phyloP scores from a whole-genome alignment of 306 rosid genomes.

The Begonia peltatifolia region DNA sequence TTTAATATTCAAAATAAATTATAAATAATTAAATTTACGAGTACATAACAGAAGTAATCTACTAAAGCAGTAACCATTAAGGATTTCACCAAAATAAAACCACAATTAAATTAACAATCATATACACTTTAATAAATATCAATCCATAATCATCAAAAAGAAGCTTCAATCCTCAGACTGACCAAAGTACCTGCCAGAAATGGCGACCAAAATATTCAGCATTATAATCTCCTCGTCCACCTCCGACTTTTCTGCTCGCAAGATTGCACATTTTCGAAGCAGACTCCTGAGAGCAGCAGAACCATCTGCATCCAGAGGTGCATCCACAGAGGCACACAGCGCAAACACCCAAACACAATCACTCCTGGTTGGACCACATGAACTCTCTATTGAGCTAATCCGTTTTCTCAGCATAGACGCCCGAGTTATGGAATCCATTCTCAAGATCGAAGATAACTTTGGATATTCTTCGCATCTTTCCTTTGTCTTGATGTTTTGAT shows the following conservation, averaged over 20 bases:
- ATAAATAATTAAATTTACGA: no score
- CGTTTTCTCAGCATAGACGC: slow-evolving; percentile 47
- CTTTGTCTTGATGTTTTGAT: slow-evolving; percentile 12
- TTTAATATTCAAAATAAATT: no score
- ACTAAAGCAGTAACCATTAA: no score
- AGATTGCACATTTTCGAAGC: slow-evolving; percentile 64
- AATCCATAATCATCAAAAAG: background rate
- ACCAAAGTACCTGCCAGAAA: slow-evolving; percentile 70
- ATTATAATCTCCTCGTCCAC: slow-evolving; percentile 56
- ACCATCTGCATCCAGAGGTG: slow-evolving; percentile 61
- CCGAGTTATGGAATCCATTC: slow-evolving; percentile 44
- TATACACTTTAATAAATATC: no score
- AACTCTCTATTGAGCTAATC: slow-evolving; percentile 26
- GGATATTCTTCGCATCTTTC: slow-evolving; percentile 32
- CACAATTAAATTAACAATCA: no score
- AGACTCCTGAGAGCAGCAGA: slow-evolving; percentile 58
- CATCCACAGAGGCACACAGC: slow-evolving; percentile 57
- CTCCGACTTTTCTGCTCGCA: slow-evolving; percentile 47
- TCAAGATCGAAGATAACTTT: slow-evolving; percentile 29
- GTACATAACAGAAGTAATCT: no score
- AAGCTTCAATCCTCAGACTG: slow-evolving; percentile 33
- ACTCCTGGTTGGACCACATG: slow-evolving; percentile 22
- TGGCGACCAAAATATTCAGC: slow-evolving; percentile 60
- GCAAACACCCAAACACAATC: slow-evolving; percentile 78
- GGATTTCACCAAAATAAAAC: no score